These are phyloP conservation scores for Nannochloris sp. DNA, from an alignment of 139 green algal species.

Conservation along the genomic window DNA sequence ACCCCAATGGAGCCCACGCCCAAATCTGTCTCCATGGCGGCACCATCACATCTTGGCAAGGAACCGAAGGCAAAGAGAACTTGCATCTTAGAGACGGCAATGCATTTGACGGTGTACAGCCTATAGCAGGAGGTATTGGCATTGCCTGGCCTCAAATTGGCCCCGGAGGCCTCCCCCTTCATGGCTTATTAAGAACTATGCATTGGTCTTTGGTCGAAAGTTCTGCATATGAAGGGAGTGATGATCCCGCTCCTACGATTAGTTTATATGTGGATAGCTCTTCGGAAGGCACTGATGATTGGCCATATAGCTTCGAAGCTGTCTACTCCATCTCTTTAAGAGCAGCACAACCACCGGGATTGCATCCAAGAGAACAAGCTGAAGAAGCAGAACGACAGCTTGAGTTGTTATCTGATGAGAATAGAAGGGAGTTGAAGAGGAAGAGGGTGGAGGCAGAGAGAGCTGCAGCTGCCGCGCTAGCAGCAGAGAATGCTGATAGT, in stretches of 20 bases:
- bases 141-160: slow-evolving; percentile 33
- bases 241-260: neutral
- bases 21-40: slow-evolving; percentile 36
- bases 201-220: slow-evolving; percentile 37
- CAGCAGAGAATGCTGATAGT: neutral
- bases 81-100: slow-evolving; percentile 21
- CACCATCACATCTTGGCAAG: slow-evolving; percentile 25
- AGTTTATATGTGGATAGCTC: slow-evolving; percentile 3
- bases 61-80: slow-evolving; percentile 23
- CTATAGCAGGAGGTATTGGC: slow-evolving; percentile 30
- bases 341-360: neutral
- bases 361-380: too few relatives aligned
- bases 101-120: slow-evolving; percentile 15
- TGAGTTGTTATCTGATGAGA: neutral
- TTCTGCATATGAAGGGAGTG: neutral
- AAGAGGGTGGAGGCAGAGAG: neutral
- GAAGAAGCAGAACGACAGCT: neutral
- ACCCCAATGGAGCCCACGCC: slow-evolving; percentile 14
- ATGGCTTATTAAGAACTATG: slow-evolving; percentile 31
- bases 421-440: neutral
- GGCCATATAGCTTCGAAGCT: slow-evolving; percentile 22
- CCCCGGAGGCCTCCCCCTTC: slow-evolving; percentile 11
- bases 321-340: slow-evolving; percentile 10
- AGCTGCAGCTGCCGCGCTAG: neutral
- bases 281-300: neutral